These are phyloP conservation scores for Penicillium sclerotigenum DNA, from an alignment of 2,329 filamentous ascomycete species.

Conservation along the genomic window DNA sequence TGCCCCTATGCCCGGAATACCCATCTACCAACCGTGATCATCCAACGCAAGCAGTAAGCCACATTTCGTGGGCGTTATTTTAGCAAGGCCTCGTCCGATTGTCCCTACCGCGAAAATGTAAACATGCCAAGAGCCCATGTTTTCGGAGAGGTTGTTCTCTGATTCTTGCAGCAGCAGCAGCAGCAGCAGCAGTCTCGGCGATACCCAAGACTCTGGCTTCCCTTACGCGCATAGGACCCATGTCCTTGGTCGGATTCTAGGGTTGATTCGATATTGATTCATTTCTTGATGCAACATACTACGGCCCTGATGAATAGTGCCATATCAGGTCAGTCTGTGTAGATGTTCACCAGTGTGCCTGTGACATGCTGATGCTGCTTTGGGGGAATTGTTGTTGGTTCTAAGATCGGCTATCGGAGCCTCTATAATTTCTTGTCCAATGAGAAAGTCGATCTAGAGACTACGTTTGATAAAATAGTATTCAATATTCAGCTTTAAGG, in stretches of 20 bases:
- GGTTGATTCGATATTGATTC: not conserved
- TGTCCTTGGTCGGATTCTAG: not conserved
- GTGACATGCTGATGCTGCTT: not conserved
- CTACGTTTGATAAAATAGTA: not conserved
- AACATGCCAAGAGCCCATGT: not conserved
- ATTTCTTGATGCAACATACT: not conserved
- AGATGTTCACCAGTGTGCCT: not conserved
- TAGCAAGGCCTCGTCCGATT: not conserved
- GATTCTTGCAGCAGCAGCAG: not conserved
- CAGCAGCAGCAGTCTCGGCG: not conserved
- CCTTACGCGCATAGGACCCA: not conserved
- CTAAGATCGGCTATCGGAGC: not conserved
- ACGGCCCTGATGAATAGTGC: not conserved
- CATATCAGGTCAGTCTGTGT: not conserved
- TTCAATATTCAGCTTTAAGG: slow-evolving; percentile 4
- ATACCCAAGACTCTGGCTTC: not conserved
- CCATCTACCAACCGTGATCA: not conserved
- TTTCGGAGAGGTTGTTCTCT: not conserved
- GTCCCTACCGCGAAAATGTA: not conserved
- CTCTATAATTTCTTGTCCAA: not conserved
- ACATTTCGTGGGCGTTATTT: not conserved
- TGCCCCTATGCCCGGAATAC: not conserved
- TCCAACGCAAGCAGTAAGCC: not conserved
- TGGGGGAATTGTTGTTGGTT: slow-evolving; percentile 2
- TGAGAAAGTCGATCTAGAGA: not conserved